phyloP scores from a whole-genome alignment of 306 rosid species.

The Glycine latifolia region DNA sequence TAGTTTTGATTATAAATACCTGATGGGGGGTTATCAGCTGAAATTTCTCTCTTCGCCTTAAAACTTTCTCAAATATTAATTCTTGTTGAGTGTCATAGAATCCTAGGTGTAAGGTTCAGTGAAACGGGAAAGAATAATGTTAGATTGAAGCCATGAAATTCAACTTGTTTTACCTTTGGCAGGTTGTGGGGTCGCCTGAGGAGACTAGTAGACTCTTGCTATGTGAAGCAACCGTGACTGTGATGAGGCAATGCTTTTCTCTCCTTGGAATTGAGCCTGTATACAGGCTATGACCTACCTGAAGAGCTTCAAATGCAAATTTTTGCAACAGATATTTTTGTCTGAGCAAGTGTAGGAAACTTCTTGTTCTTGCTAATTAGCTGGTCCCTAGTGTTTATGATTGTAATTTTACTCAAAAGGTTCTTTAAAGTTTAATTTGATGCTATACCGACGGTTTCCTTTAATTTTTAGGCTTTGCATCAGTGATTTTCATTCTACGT shows the following conservation, averaged over 20 bases:
- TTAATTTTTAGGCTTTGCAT: neutral
- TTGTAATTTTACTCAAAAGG: neutral
- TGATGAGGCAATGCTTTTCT: conserved; percentile 87
- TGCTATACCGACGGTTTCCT: neutral
- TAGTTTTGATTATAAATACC: neutral
- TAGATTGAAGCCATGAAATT: conserved; percentile 16
- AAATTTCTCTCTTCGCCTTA: neutral
- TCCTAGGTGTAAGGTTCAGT: too few species aligned
- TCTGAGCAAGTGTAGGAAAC: conserved; percentile 21
- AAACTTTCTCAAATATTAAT: conserved; percentile 1
- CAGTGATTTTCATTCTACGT: too few species aligned
- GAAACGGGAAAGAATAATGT: conserved; percentile 9
- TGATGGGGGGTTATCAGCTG: conserved; percentile 3
- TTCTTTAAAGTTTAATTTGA: neutral
- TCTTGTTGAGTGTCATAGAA: neutral
- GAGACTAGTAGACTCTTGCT: conserved; percentile 93
- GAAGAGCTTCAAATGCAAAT: conserved; percentile 12
- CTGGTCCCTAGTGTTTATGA: neutral
- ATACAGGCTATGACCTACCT: conserved; percentile 65
- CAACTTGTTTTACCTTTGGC: conserved; percentile 30
- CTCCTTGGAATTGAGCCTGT: conserved; percentile 90
- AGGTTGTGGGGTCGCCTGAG: conserved; percentile 86
- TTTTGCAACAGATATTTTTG: conserved; percentile 29
- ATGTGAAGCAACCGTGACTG: conserved; percentile 89
- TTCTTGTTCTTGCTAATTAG: conserved; percentile 1